A percentile compares a stretch with the other conserved stretches of the same genome.
Evolutionary conservation across 495 filamentous ascomycete species (phyloP).

Genomic region (Hypoxylon subgilvum): DNA sequence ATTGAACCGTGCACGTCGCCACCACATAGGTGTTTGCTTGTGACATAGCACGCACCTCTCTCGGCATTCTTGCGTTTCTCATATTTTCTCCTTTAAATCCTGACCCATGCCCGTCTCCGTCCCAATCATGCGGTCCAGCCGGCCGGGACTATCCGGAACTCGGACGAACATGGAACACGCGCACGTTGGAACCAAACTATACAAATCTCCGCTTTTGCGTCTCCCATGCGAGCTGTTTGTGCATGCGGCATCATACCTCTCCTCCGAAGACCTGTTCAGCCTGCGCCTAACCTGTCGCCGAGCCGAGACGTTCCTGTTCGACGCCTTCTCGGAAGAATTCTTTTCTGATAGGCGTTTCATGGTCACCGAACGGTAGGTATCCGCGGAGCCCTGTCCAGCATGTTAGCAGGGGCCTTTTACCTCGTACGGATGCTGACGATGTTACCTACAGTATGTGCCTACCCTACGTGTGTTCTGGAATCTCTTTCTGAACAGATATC

Average conservation of each 20-base stretch:
- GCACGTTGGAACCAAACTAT: constrained; percentile 19
- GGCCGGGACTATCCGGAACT: constrained; percentile 5
- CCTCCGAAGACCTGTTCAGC: constrained; percentile 31
- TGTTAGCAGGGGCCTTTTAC: background rate
- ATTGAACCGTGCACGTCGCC: background rate
- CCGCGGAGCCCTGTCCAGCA: background rate
- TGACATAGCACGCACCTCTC: constrained; percentile 3
- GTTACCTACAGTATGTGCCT: constrained; percentile 21
- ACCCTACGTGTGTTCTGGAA: background rate
- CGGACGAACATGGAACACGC: constrained; percentile 8
- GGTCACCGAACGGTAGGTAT: constrained; percentile 44
- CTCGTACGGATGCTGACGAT: constrained; percentile 2
- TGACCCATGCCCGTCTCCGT: background rate
- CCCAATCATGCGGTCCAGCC: constrained; percentile 3
- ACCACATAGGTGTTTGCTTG: background rate
- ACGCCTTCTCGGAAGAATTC: constrained; percentile 50
- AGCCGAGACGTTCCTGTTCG: constrained; percentile 45
- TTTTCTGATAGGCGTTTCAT: constrained; percentile 53
- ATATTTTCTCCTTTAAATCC: background rate
- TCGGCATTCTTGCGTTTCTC: background rate
- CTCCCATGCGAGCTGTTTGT: constrained; percentile 36
- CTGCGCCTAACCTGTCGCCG: constrained; percentile 47
- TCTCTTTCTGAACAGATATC: too few relatives aligned
- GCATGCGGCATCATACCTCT: constrained; percentile 27
- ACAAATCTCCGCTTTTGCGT: constrained; percentile 31